Base-by-base conservation (phyloP, 768 basidiomycete genomes). In the Lactarius sp. region DNA sequence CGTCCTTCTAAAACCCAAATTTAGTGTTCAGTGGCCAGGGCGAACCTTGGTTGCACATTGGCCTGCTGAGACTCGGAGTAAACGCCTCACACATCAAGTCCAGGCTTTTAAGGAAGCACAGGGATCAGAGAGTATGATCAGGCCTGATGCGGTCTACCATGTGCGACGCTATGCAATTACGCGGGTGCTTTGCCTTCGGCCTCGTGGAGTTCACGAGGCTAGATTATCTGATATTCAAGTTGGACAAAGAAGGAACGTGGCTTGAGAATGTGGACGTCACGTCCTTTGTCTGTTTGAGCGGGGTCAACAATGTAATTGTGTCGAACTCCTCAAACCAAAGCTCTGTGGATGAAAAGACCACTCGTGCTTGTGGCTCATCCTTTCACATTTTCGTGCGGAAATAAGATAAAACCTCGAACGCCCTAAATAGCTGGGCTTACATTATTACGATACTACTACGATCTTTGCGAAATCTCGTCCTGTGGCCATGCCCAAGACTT, bases 261-360 rank as follows among this genome's bases (percentile, higher is more conserved):
- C 47, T 49, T 16, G 14, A 20, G 34, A 49, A 39, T 14, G 46
- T 49, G 54, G 20, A 31, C 6, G 51, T 49, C 50, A 50, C 51
- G 41, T 16, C 55, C 57, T 64, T 64, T 64, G 57, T 54, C 20
- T 49, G 3, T 53, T 47, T 52, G 33, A 18, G 13, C 36, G 22
- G 42, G 12, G 22, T 50, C 12, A 22, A 37, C 52, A 53, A 50
- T 49, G 44, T 27, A 13, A 42, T 22, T 42, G 36, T 34, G 42
- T 37, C 33, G 4, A 39, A 9, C 36, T 16, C 27, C 27, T 27
- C 27, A 27, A 3, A 58, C n/a, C 22, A 39, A 42, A 12, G 37
- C 27, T 14, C 14, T 59, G 63, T 64, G 58, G 59, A 60, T 34
- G 41, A 50, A 51, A 20, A 20, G 13, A 39, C n/a, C 34, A 20